A percentile compares a stretch with the other conserved stretches of the same genome.
Conservation (phyloP, 768 basidiomycete species). For the Boletus pseudo-olivaceus region DNA sequence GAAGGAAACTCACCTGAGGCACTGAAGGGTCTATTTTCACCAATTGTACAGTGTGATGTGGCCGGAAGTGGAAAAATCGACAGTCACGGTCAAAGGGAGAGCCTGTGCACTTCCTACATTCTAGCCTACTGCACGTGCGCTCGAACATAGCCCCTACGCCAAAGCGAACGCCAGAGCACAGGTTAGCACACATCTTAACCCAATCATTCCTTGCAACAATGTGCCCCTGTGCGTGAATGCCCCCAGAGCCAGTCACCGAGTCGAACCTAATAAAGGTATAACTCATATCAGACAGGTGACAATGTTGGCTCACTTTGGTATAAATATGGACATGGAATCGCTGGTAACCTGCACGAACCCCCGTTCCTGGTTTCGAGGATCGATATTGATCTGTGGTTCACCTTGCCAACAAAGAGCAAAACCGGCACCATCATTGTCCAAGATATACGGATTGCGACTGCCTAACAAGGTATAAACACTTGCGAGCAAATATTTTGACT, state of each 20-base stretch:
- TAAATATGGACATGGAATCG: conserved; percentile 74
- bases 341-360: conserved; percentile 84
- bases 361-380: conserved; percentile 61
- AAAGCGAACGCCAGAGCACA: conserved; percentile 81
- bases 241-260: not conserved
- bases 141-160: conserved; percentile 84
- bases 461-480: conserved; percentile 43
- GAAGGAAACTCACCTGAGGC: conserved; percentile 43
- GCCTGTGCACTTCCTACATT: conserved; percentile 61
- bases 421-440: conserved; percentile 72
- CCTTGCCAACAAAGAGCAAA: conserved; percentile 86
- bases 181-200: conserved; percentile 78
- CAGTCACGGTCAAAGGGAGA: conserved; percentile 72
- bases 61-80: conserved; percentile 73
- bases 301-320: conserved; percentile 69
- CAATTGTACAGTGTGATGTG: conserved; percentile 74
- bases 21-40: conserved; percentile 43
- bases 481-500: not conserved
- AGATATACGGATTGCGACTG: conserved; percentile 73
- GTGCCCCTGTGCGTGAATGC: conserved; percentile 19
- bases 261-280: conserved; percentile 22
- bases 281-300: not conserved
- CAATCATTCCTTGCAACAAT: conserved; percentile 32
- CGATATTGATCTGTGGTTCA: conserved; percentile 65
- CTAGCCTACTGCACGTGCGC: conserved; percentile 63